Evolutionary conservation across 2,329 filamentous ascomycete species (phyloP), one percentile per base, ranked within the genome.

Genomic region (Gliomastix tumulicola): DNA sequence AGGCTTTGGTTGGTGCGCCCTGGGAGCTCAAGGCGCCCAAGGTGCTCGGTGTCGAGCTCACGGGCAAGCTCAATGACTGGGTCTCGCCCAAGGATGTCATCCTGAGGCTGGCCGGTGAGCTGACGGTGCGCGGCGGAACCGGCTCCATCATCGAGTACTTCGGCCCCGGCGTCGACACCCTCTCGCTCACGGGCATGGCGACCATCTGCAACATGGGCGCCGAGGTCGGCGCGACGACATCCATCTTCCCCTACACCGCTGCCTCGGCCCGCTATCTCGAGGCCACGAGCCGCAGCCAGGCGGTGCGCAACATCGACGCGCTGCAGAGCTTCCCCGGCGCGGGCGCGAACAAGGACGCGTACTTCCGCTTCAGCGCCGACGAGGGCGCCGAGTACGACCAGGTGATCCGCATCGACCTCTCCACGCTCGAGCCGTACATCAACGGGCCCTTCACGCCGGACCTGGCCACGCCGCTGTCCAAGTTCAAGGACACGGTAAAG

Each of bases 1-100:
- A 98, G 65, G 92, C 90, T 7, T 76, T 98, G 28, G 92, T 96
- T 3, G 89, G 94, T 55, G 88, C 89, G 8, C 92, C 92, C 0
- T 98, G 92, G 92, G 92, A 98, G 65, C 69, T 98, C 41, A 96
- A 94, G 69, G 92, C 92, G 6, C 92, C 92, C 13, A 88, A 87
- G 60, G 73, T 98, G 35, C 66, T 96, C 11, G 89, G 89, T 51
- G 88, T 97, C 9, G 77, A 82, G 54, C 72, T 97, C 30, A 82
- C 82, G 41, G 92, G 92, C 48, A 68, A 85, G 63, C 75, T 98
- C 41, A 86, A 71, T 57, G 88, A 86, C 53, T 98, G 92, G 92
- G 83, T 88, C 2, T 82, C 88, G 18, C 90, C 92, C 30, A 98
- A 98, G 71, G 92, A 98, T 56, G 78, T 98, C 38, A 98, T 98